Base-by-base conservation (phyloP, 192 early-diverging fungal species). In the Allomyces javanicus region DNA sequence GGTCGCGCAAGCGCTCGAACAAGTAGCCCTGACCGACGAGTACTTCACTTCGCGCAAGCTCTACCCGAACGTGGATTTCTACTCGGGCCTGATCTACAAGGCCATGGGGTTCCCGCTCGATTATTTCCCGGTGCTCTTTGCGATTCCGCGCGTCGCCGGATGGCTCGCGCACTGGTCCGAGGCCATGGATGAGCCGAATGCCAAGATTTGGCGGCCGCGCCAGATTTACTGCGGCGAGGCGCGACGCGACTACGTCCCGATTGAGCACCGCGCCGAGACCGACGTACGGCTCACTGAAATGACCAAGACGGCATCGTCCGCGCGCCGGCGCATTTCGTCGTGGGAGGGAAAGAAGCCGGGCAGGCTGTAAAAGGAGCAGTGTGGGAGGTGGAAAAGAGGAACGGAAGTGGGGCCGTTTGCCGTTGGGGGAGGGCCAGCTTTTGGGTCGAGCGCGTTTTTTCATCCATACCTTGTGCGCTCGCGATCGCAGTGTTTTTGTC, bases 61-160 rank as follows among this genome's bases (percentile, higher is more conserved):
- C 19, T 84, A 85, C 68, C 85, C 85, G 21, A 75, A 76, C 43
- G 74, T 73, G 25, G 76, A 79, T 61, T 70, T 75, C 26, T 84
- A 75, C 64, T 73, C 72, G 24, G 83, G 83, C 17, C 71, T 86
- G 45, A 81, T 83, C 62, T 86, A 85, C 74, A 80, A 81, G 62
- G 76, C 78, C 17, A 83, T 87, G 78, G 85, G 84, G 9, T 87
- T 87, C 71, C 85, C 85, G 25, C 79, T 80, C 66, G 85, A 87
- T 66, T 83, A 85, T 73, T 87, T 87, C 77, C 85, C 85, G 24
- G 85, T 86, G 1, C 75, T 86, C 25, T 83, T 86, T 72, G 78
- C 63, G 43, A 83, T 63, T 63, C 76, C 76, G 50, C 68, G 75
- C 33, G 70, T 79, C 14, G 71, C 77, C 4, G 84, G 84, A 10